These are phyloP conservation scores for Begonia peltatifolia DNA, from an alignment of 306 rosid species.

Conservation along the genomic window DNA sequence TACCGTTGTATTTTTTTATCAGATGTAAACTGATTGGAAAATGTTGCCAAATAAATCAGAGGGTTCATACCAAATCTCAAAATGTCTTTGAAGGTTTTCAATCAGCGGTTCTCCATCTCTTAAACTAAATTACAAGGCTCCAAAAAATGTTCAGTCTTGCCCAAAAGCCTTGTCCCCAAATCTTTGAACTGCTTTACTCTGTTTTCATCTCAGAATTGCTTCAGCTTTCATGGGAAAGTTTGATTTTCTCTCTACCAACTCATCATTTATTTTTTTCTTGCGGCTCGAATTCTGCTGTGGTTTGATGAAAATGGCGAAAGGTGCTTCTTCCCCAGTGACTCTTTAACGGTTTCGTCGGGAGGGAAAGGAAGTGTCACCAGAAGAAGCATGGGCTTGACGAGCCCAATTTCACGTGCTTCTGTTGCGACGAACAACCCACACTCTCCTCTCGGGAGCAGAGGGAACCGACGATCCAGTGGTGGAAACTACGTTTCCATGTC, in stretches of 20 bases:
- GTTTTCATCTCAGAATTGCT: no score
- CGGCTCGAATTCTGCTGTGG: not conserved
- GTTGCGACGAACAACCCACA: slow-evolving; percentile 39
- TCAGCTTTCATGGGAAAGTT: slow-evolving; percentile 13
- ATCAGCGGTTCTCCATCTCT: no score
- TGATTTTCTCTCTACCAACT: slow-evolving; percentile 1
- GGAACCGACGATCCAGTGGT: slow-evolving; percentile 18
- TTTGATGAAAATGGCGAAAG: slow-evolving; percentile 33
- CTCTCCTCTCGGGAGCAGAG: slow-evolving; percentile 49
- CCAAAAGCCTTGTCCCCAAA: slow-evolving; percentile 7
- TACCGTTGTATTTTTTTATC: no score
- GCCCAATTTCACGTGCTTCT: slow-evolving; percentile 57
- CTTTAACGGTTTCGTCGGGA: slow-evolving; percentile 59
- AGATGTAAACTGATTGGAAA: no score
- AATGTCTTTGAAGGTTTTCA: no score
- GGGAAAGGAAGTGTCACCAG: slow-evolving; percentile 37
- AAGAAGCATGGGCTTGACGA: slow-evolving; percentile 58
- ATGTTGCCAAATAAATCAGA: no score
- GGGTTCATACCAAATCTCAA: no score
- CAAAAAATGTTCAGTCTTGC: no score
- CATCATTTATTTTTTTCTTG: not conserved
- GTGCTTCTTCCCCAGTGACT: slow-evolving; percentile 63
- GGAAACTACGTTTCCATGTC: slow-evolving; percentile 24
- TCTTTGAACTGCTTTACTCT: not conserved
- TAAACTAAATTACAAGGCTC: no score